A percentile compares a stretch with the other conserved stretches of the same genome.
Evolutionary conservation across 352 stramenopile genomes (phyloP).

Genomic region (Phytophthora hibernalis): DNA sequence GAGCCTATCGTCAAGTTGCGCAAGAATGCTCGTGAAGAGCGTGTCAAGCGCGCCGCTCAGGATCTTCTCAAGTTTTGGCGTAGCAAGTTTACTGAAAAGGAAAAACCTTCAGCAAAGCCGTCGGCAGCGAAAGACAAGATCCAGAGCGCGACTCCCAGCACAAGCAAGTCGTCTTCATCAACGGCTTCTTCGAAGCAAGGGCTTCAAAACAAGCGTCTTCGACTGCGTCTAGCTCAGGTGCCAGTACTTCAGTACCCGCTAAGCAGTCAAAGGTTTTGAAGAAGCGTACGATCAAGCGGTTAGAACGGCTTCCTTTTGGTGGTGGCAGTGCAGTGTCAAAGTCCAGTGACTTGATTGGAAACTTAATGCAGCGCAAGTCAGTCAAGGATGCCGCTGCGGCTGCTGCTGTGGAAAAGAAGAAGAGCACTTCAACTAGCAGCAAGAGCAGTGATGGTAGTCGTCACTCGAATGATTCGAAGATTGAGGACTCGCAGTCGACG

Average conservation of each 20-base stretch:
- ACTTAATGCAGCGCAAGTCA: slow-evolving; percentile 86
- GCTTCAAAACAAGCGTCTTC: slow-evolving; percentile 26
- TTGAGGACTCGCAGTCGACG: slow-evolving; percentile 20
- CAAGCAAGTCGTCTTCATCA: slow-evolving; percentile 23
- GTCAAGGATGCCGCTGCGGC: slow-evolving; percentile 64
- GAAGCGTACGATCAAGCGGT: slow-evolving; percentile 77
- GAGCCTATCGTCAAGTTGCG: slow-evolving; percentile 88
- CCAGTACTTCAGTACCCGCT: slow-evolving; percentile 16
- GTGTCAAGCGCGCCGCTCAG: slow-evolving; percentile 79
- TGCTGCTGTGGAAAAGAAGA: slow-evolving; percentile 50
- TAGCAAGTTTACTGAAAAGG: slow-evolving; percentile 86
- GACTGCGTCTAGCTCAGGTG: slow-evolving; percentile 17
- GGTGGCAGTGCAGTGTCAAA: slow-evolving; percentile 66
- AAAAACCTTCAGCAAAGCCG: slow-evolving; percentile 47
- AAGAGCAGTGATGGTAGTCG: slow-evolving; percentile 23
- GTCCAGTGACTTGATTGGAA: slow-evolving; percentile 83
- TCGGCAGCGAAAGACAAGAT: slow-evolving; percentile 34
- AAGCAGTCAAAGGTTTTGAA: slow-evolving; percentile 62
- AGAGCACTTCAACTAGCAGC: slow-evolving; percentile 36
- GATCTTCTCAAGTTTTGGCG: slow-evolving; percentile 89
- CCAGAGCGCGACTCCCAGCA: slow-evolving; percentile 8
- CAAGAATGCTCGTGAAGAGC: slow-evolving; percentile 81
- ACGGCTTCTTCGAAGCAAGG: slow-evolving; percentile 25
- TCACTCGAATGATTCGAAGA: slow-evolving; percentile 22
- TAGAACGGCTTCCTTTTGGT: slow-evolving; percentile 75